Percentiles rank a stretch among this genome's conserved stretches.
Conservation (phyloP, 2,329 filamentous ascomycete genomes). For the Drechslerella dactyloides region DNA sequence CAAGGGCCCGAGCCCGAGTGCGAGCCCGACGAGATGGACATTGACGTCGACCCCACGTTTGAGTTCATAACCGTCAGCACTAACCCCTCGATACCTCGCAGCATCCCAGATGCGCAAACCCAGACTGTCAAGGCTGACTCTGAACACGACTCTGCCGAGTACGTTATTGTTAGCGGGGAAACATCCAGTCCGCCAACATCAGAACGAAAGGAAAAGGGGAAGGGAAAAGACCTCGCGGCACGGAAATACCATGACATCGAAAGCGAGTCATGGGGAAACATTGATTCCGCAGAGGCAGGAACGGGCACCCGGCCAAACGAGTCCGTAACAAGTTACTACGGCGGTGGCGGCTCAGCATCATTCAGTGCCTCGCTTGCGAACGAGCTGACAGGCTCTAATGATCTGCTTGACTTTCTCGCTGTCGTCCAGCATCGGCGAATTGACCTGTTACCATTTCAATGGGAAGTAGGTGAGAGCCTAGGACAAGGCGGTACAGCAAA, state of each 20-base stretch:
- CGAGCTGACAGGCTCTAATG: background rate
- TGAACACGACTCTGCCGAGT: background rate
- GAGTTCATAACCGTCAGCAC: background rate
- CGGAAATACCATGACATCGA: background rate
- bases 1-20: background rate
- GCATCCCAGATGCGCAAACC: background rate
- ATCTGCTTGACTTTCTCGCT: slow-evolving; percentile 15
- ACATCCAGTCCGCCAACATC: background rate
- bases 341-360: background rate
- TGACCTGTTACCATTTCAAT: slow-evolving; percentile 12
- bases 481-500: slow-evolving; percentile 13
- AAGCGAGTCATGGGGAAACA: background rate
- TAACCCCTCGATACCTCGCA: background rate
- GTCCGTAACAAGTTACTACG: slow-evolving; percentile 8
- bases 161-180: background rate
- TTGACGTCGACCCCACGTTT: background rate
- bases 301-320: background rate
- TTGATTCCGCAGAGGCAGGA: background rate
- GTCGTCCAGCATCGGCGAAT: slow-evolving; percentile 16
- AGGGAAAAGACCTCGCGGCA: background rate
- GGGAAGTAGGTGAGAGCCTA: slow-evolving; percentile 4
- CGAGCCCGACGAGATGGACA: background rate
- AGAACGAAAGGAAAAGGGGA: background rate
- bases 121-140: background rate
- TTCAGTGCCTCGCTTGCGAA: slow-evolving; percentile 1